Evolutionary conservation across 768 basidiomycete species (phyloP), one percentile per base, ranked within the genome.

Genomic region (Calvatia gigantea): DNA sequence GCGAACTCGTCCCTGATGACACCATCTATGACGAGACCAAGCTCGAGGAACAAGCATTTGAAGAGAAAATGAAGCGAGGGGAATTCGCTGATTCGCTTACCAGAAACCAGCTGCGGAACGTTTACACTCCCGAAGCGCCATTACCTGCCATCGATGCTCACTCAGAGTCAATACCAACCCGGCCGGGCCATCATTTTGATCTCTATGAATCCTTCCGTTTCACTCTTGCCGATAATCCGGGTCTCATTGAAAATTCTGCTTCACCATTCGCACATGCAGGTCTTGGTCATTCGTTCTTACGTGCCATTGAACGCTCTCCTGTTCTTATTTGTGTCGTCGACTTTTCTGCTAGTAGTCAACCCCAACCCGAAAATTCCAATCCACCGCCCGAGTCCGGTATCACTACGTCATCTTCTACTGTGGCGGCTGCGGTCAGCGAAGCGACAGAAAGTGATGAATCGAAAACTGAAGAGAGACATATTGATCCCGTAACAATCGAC

Each of bases 141-240:
- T 39, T 46, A 28, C 29, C 55, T 14, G 59, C 62, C 15, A 37
- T 54, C 15, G 50, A 45, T 52, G 14, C 29, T 11, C 46, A 48
- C 37, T 29, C 31, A 25, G 38, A 41, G 2, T 49, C 54, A 15
- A 58, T 45, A 32, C 51, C 58, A 38, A 57, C 58, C 32, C 48
- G 57, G 11, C 55, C 56, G 11, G 82, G 82, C 0, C 73, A 81
- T 62, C 71, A 72, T 33, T 87, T 86, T 57, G 81, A 86, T 63
- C 62, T 82, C 29, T 75, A 75, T 39, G 95, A 98, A 69, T 71
- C 76, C 4, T 87, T 92, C 68, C 83, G 97, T 8, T 97, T 98
- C 76, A 97, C 94, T 12, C 86, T 99, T 61, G 91, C 94, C 33
- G 97, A 99, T 72, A 98, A 98, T 66, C 97, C 97, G 0, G 97